Conservation (phyloP, 768 basidiomycete genomes). For the Boletus tylopilopsis region DNA sequence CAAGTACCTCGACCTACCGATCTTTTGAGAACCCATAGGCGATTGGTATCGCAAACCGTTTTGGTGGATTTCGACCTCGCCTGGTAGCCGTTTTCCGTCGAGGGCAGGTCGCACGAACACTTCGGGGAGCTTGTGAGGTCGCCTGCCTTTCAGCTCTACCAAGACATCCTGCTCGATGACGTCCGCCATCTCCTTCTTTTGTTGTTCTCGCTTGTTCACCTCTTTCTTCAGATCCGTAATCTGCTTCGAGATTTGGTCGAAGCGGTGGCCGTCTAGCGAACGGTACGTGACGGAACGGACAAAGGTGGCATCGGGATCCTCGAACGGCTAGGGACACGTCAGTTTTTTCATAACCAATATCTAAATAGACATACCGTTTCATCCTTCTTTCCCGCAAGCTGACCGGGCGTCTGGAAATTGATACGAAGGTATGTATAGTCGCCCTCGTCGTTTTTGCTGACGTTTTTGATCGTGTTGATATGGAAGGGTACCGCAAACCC, state of each 20-base stretch:
- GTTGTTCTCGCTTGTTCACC: conserved; percentile 94
- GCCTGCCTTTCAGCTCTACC: conserved; percentile 82
- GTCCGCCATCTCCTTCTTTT: conserved; percentile 98
- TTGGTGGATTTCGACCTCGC: conserved; percentile 98
- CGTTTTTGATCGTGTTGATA: conserved; percentile 97
- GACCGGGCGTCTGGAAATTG: conserved; percentile 98
- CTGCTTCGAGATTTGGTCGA: conserved; percentile 83
- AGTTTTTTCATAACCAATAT: not conserved
- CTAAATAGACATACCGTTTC: conserved; percentile 64
- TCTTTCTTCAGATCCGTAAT: conserved; percentile 96
- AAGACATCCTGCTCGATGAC: conserved; percentile 93
- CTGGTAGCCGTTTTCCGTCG: conserved; percentile 91
- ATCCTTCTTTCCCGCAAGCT: conserved; percentile 96
- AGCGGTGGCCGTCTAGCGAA: conserved; percentile 83
- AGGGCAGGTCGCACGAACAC: conserved; percentile 91
- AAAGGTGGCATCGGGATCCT: conserved; percentile 94
- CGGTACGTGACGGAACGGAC: conserved; percentile 94
- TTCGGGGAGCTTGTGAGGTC: conserved; percentile 84
- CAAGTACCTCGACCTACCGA: conserved; percentile 52
- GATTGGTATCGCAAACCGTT: conserved; percentile 95
- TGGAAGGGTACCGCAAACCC: conserved; percentile 98
- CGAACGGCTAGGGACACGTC: conserved; percentile 65
- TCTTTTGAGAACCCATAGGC: conserved; percentile 81
- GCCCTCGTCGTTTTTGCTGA: conserved; percentile 95
- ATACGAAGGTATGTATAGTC: conserved; percentile 93